Conservation (phyloP, 805 yeast genomes). For the Zygoascus flipseniorum region DNA sequence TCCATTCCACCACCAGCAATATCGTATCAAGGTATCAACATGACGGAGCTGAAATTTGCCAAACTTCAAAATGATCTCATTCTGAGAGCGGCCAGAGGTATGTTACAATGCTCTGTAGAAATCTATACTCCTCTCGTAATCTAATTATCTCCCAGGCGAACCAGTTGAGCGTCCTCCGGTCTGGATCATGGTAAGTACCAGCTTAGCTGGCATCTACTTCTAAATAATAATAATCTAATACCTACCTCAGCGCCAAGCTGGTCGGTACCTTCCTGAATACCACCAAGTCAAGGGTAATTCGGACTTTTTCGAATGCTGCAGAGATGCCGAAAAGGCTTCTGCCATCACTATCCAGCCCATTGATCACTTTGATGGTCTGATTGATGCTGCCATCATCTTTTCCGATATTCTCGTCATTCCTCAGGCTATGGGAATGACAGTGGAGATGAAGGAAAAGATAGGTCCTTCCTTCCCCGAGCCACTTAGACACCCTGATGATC, state of each 20-base stretch:
- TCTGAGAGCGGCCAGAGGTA: conserved; percentile 79
- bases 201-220: conserved; percentile 4
- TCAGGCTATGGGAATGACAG: conserved; percentile 96
- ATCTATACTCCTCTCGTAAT: neutral
- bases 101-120: neutral
- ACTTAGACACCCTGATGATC: conserved; percentile 62
- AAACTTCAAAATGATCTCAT: conserved; percentile 82
- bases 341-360: conserved; percentile 94
- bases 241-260: conserved; percentile 70
- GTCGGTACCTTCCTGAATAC: conserved; percentile 71
- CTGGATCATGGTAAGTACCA: conserved; percentile 75
- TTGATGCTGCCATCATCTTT: conserved; percentile 96
- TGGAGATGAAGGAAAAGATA: conserved; percentile 85
- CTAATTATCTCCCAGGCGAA: conserved; percentile 37
- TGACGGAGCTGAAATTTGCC: conserved; percentile 41
- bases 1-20: neutral
- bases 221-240: neutral
- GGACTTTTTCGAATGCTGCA: conserved; percentile 92
- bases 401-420: conserved; percentile 94
- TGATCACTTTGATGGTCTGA: conserved; percentile 75
- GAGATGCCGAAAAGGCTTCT: conserved; percentile 89
- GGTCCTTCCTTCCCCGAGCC: conserved; percentile 94
- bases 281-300: conserved; percentile 76
- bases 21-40: neutral
- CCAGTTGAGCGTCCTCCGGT: conserved; percentile 93